A percentile compares a stretch with the other conserved stretches of the same genome.
Conservation (phyloP, 306 rosid species). For the Ochetophila trinervis region DNA sequence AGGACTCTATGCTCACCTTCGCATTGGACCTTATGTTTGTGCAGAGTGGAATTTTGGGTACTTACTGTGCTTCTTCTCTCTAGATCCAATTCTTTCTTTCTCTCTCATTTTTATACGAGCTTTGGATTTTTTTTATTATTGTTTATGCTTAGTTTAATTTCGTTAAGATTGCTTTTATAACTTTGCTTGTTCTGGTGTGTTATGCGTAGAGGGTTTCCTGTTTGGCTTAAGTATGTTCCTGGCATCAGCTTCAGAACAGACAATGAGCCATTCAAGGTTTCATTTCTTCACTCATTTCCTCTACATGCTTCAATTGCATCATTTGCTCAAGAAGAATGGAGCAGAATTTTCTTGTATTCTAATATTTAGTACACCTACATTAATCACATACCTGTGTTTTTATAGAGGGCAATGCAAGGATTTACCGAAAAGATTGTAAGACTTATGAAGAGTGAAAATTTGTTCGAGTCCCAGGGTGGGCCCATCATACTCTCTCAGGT, state of each 20-base stretch:
- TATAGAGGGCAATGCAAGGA: slow-evolving; percentile 94
- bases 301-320: background rate
- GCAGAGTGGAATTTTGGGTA: slow-evolving; percentile 99
- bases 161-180: background rate
- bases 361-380: background rate
- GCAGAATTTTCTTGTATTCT: background rate
- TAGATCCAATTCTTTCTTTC: slow-evolving; percentile 8
- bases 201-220: slow-evolving; percentile 88
- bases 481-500: slow-evolving; percentile 99
- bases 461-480: slow-evolving; percentile 96
- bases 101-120: background rate
- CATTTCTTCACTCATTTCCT: slow-evolving; percentile 11
- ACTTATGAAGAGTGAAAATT: slow-evolving; percentile 82
- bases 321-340: background rate
- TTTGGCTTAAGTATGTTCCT: slow-evolving; percentile 96
- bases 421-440: slow-evolving; percentile 95
- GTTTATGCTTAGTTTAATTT: background rate
- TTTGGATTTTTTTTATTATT: background rate
- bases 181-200: slow-evolving; percentile 3
- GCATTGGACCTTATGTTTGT: slow-evolving; percentile 99
- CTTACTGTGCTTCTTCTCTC: slow-evolving; percentile 14
- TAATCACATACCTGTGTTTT: slow-evolving; percentile 15
- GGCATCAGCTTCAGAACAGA: slow-evolving; percentile 98
- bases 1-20: slow-evolving; percentile 86
- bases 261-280: slow-evolving; percentile 96